Conservation (phyloP, 108 stramenopile genomes). For the Heterococcus sp. region DNA sequence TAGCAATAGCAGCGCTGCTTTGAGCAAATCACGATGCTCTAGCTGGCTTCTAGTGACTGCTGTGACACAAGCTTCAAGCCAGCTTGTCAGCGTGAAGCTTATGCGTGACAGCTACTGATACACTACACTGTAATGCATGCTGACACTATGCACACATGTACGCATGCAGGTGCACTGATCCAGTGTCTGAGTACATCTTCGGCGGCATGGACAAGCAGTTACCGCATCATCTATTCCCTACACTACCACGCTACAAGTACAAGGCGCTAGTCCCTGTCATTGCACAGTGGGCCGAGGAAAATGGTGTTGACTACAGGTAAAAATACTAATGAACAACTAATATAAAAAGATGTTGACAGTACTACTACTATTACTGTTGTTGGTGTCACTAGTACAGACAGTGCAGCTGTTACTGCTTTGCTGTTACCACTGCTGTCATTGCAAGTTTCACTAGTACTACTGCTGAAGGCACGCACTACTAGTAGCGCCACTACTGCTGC, state of each 20-base stretch:
- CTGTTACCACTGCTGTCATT: neutral
- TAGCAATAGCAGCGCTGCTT: no score
- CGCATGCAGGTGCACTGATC: neutral
- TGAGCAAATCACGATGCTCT: no score
- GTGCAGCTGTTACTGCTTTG: constrained; percentile 1
- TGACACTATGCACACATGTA: no score
- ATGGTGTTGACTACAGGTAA: constrained; percentile 33
- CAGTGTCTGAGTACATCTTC: constrained; percentile 67
- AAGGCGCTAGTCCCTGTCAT: constrained; percentile 26
- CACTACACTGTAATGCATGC: no score
- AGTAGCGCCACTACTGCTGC: no score
- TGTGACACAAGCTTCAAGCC: no score
- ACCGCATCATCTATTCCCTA: constrained; percentile 61
- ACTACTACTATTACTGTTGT: neutral
- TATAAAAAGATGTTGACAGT: neutral
- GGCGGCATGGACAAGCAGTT: constrained; percentile 94
- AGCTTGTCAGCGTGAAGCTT: no score
- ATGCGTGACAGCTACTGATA: no score
- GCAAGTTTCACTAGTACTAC: no score
- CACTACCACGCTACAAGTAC: constrained; percentile 48
- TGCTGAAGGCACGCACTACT: no score
- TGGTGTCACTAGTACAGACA: neutral
- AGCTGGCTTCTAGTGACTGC: no score
- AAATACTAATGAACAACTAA: neutral
- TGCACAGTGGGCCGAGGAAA: constrained; percentile 30